A percentile compares a stretch with the other conserved stretches of the same genome.
Evolutionary conservation across 768 basidiomycete species (phyloP).

Genomic region (Agaricus sinodeliciosus): DNA sequence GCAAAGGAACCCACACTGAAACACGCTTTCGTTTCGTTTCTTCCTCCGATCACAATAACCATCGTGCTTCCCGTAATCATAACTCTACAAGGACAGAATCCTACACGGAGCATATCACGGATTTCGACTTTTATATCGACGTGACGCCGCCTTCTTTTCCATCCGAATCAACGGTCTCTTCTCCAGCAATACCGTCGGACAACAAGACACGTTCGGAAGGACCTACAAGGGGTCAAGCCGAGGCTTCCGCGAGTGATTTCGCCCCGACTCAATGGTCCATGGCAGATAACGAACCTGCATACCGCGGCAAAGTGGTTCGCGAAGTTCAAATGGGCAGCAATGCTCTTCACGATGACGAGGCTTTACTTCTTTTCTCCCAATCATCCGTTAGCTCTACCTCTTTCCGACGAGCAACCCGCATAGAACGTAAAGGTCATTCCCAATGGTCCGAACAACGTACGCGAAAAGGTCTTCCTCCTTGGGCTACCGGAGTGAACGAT

Average conservation of each 20-base stretch:
- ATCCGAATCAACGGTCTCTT: neutral
- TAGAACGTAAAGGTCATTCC: conserved; percentile 36
- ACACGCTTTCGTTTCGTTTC: conserved; percentile 41
- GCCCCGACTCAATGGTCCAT: conserved; percentile 50
- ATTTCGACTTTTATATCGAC: conserved; percentile 67
- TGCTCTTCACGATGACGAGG: neutral
- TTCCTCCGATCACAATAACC: conserved; percentile 20
- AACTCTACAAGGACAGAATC: conserved; percentile 25
- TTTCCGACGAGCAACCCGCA: conserved; percentile 30
- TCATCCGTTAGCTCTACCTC: neutral
- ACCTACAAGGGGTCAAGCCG: conserved; percentile 2
- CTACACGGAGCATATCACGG: conserved; percentile 54
- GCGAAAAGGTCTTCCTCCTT: conserved; percentile 44
- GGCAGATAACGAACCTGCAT: conserved; percentile 56
- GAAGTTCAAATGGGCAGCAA: conserved; percentile 36
- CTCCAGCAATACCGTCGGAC: neutral
- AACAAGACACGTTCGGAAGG: neutral
- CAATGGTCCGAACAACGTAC: conserved; percentile 38
- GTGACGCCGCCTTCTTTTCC: conserved; percentile 20
- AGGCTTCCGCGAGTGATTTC: conserved; percentile 15
- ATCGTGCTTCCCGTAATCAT: neutral
- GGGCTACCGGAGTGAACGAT: conserved; percentile 22
- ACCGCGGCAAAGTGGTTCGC: conserved; percentile 54
- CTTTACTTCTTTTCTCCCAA: neutral
- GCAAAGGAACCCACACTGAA: conserved; percentile 52